Base-by-base conservation (phyloP, 768 basidiomycete genomes). In the Krasilnikovozyma curviuscula region DNA sequence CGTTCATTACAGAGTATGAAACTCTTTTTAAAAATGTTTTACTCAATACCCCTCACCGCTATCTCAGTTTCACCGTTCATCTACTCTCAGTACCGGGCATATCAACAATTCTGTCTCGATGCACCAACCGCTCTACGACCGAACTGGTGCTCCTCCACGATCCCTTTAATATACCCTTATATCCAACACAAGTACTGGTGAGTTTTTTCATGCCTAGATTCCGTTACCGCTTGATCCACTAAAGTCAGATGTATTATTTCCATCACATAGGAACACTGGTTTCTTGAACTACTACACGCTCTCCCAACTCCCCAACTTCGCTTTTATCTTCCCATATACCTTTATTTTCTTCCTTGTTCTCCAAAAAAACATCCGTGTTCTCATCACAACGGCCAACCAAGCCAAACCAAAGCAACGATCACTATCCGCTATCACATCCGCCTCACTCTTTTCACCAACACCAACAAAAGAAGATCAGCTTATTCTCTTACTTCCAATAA, bases 261-360 rank as follows among this genome's bases (percentile, higher is more conserved):
- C 19, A 14, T 4, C 34, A 9, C 27, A 13, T 50, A 69, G 67
- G 93, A 70, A 81, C 60, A 67, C 72, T 50, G 86, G 89, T 14
- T 74, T 89, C 54, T 63, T 98, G 52, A 73, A 70, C 3, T 97
- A 97, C 64, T 98, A 84, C 84, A 78, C 78, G 0, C 52, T 67
- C 21, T 65, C 72, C 27, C 89, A 98, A 63, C 56, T 85, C 2
- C 93, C 93, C 39, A 93, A 95, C 64, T 82, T 95, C n/a, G n/a
- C n/a, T 60, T 54, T 84, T 51, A 69, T 97, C 48, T 75, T 80
- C 14, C 57, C 74, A 0, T 91, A 91, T 0, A 70, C 79, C 0
- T 71, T 91, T 45, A 34, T 65, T 41, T 66, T 63, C 29, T 40
- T 62, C 60, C 14, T 71, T 53, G 65, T 78, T 5, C 28, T 75